A percentile compares a stretch with the other conserved stretches of the same genome.
phyloP scores from a whole-genome alignment of 2,329 filamentous ascomycete species.

The Huntiella moniliformis region DNA sequence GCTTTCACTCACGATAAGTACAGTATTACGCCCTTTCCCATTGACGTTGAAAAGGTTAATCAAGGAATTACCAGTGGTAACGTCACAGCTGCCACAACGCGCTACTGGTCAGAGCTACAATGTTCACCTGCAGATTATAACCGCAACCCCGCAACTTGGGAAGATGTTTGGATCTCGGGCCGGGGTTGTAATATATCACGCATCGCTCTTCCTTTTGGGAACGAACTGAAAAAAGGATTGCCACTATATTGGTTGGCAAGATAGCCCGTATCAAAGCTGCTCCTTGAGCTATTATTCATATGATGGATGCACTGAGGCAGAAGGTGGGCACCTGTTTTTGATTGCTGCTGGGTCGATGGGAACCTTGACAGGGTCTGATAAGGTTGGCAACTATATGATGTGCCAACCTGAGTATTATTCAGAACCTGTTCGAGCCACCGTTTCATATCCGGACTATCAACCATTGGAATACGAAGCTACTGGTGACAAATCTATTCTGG shows the following conservation, averaged over 20 bases:
- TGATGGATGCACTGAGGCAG: conserved; percentile 17
- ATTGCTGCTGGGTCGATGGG: conserved; percentile 17
- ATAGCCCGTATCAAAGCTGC: conserved; percentile 18
- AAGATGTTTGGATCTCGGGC: background rate
- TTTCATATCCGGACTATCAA: conserved; percentile 15
- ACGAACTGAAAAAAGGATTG: conserved; percentile 14
- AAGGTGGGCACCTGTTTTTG: conserved; percentile 18
- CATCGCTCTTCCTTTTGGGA: background rate
- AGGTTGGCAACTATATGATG: conserved; percentile 20
- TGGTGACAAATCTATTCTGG: conserved; percentile 10
- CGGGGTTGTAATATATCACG: background rate
- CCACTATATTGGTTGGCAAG: conserved; percentile 25
- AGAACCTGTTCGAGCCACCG: conserved; percentile 24
- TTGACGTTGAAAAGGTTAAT: background rate
- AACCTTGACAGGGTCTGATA: background rate
- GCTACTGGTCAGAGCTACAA: conserved; percentile 20
- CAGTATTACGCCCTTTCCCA: conserved; percentile 24
- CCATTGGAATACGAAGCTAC: conserved; percentile 9
- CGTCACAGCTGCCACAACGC: conserved; percentile 17
- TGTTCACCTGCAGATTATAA: conserved; percentile 20
- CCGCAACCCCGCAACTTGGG: background rate
- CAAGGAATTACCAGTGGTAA: conserved; percentile 12
- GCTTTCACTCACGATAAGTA: conserved; percentile 25
- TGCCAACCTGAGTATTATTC: conserved; percentile 27
- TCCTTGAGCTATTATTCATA: conserved; percentile 15